Conservation (phyloP, 306 rosid genomes). For the Spatholobus suberectus region DNA sequence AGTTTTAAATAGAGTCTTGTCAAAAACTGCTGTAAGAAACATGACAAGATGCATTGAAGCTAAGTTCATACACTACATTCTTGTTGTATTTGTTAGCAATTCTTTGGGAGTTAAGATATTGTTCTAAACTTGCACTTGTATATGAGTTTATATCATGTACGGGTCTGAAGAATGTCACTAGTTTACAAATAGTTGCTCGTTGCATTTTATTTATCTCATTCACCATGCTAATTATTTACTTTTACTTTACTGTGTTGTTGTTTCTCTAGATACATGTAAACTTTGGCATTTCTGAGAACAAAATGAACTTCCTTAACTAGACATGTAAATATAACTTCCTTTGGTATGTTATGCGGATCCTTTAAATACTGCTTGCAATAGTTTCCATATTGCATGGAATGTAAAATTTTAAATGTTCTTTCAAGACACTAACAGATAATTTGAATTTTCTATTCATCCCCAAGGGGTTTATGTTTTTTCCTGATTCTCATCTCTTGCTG, state of each 20-base stretch:
- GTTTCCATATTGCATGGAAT: constrained; percentile 20
- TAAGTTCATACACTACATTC: not conserved
- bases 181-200: not conserved
- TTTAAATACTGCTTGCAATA: not conserved
- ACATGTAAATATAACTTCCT: constrained; percentile 6
- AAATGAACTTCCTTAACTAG: not conserved
- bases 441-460: constrained; percentile 26
- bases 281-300: not conserved
- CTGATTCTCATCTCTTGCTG: constrained; percentile 19
- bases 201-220: not conserved
- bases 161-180: not conserved
- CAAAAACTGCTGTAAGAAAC: constrained; percentile 5
- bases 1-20: constrained; percentile 15
- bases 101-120: not conserved
- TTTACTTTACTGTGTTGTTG: not conserved
- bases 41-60: constrained; percentile 25
- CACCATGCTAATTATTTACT: not conserved
- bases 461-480: constrained; percentile 12
- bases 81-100: constrained; percentile 19
- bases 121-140: not conserved
- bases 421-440: not conserved
- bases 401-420: constrained; percentile 21
- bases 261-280: constrained; percentile 2
- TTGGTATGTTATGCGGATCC: not conserved
- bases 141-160: not conserved